Conservation (phyloP, 1,284 basidiomycete genomes). For the Athelia psychrophila region DNA sequence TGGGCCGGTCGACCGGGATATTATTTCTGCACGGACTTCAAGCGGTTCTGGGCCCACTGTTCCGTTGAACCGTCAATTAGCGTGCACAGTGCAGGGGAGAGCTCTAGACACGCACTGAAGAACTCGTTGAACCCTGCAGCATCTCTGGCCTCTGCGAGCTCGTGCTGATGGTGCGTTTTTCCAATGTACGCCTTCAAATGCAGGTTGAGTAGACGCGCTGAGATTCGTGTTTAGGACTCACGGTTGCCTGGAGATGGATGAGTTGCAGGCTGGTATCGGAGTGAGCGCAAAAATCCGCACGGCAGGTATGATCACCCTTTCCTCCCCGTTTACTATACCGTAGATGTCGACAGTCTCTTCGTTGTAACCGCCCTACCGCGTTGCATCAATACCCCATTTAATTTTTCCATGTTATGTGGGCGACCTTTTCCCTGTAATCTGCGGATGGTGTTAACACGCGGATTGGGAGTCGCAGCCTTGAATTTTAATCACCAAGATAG, state of each 20-base stretch:
- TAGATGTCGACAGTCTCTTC: slow-evolving; percentile 49
- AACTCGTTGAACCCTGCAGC: no score
- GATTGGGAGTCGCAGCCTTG: neutral
- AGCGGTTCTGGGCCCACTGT: no score
- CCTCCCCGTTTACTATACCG: slow-evolving; percentile 41
- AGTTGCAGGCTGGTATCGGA: neutral
- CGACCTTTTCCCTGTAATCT: slow-evolving; percentile 55
- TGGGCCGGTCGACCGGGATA: no score
- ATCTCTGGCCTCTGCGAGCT: no score
- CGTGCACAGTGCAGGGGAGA: no score
- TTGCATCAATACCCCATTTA: no score
- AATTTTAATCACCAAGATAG: slow-evolving; percentile 40
- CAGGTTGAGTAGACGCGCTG: neutral
- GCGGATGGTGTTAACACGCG: neutral
- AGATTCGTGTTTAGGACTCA: no score
- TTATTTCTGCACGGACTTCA: no score
- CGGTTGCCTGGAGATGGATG: no score
- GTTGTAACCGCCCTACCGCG: slow-evolving; percentile 56
- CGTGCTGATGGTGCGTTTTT: no score
- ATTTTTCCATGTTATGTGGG: slow-evolving; percentile 15
- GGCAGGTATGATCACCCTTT: slow-evolving; percentile 40
- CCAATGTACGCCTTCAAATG: neutral
- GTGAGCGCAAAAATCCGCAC: slow-evolving; percentile 20
- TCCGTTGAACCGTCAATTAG: no score
- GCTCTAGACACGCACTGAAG: no score